Base-by-base conservation (phyloP, 192 early-diverging fungal species). In the Allomyces javanicus region DNA sequence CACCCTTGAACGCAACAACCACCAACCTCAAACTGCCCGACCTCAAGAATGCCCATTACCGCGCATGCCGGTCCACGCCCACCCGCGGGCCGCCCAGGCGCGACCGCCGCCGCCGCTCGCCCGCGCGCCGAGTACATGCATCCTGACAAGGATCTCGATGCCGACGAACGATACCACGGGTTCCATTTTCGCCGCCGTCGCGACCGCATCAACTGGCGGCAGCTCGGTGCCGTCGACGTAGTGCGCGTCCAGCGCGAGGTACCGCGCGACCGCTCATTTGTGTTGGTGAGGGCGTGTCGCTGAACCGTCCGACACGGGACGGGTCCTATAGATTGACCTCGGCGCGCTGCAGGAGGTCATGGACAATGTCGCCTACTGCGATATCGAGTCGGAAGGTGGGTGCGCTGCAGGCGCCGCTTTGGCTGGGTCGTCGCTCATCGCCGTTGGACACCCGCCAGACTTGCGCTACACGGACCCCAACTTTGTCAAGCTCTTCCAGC, bases 281-380 rank as follows among this genome's bases (percentile, higher is more conserved):
- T 50, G 45, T 50, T 11, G 45, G 2, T 50, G 10, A 1, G 1
- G 12, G 2, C 2, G 45, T 1, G 10, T 1, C 45, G 10, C 45
- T 50, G 12, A 1, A 1, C 7, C 45, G 1, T 2, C 45, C 45
- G 45, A 50, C 45, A 50, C 45, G 45, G 45, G 26, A 27, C 26
- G 26, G 26, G 33, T 9, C 63, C 24, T 25, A 17, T n/a, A 79
- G 74, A 73, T 75, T 10, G 77, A 81, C 67, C 69, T 81, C 22
- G n/a, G 19, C 43, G 67, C 72, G 9, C 64, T 81, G 14, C 81
- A 83, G 64, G 75, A 76, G 40, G 71, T 79, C 12, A 79, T 83
- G 68, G 81, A 81, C 62, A 83, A 79, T 40, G 61, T 81, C 3
- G 76, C 79, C 6, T 83, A 74, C 65, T 83, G 79, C 66, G 77